Evolutionary conservation across 345 rosid species (phyloP), one percentile per base, ranked within the genome.

Genomic region (Dipteronia sinensis): DNA sequence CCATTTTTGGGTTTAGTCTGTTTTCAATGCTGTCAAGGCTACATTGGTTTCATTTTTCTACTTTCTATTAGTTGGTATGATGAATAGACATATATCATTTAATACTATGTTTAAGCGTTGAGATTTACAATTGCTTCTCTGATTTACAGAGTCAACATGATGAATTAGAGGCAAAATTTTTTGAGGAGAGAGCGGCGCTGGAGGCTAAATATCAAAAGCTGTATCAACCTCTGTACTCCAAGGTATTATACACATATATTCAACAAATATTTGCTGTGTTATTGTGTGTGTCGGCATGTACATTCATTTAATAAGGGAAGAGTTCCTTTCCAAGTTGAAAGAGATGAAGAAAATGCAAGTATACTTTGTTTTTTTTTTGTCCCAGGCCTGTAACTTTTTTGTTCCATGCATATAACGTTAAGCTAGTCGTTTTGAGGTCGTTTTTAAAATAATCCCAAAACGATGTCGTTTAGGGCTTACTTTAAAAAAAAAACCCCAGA

Each of bases 161-260:
- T 80, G 98, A 88, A 64, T 58, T 96, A 38, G 98, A 92, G 87
- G 89, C 94, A 4, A 92, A 92, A 49, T 96, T 96, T 69, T 90
- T 92, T 51, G 97, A 94, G 84, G 99, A 96, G 86, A 91, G 93
- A 63, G 97, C 95, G 66, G 97, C 89, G 11, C 89, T 94, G 8
- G 97, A 96, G 83, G 97, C 97, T n/a, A 94, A 89, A 72, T 96
- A 96, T 65, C 98, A 94, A 74, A 92, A 89, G 80, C 17, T 90
- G 51, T 96, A 94, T 68, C 94, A 91, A 81, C 99, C 99, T 42
- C 75, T 91, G 15, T 96, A 94, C 65, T 66, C 84, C 74, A 92
- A 92, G 97, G 98, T 92, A 83, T 72, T 2, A 27, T 63, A 65
- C 47, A 23, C 27, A 34, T 9, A 10, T 61, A 25, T 59, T 31